Evolutionary conservation across 208 protist species (phyloP).

Genomic region (Naegleria fowleri): DNA sequence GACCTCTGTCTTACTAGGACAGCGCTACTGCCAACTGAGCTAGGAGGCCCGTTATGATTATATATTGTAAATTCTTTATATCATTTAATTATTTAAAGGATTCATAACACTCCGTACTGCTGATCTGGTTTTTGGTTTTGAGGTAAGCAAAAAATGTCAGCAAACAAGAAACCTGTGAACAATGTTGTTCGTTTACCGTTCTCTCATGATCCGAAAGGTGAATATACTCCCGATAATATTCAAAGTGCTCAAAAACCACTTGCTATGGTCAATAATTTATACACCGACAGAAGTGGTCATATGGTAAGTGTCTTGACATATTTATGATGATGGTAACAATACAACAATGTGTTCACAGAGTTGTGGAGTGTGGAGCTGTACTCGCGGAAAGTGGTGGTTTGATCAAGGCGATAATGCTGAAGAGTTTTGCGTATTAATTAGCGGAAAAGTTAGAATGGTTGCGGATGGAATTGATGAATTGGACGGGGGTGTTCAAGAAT

Average conservation of each 20-base stretch:
- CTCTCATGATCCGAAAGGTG: background rate
- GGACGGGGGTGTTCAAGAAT: background rate
- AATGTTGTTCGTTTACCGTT: background rate
- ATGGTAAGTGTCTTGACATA: background rate
- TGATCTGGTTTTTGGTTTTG: no score
- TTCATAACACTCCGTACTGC: no score
- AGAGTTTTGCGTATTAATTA: background rate
- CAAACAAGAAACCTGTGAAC: background rate
- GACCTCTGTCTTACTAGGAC: no score
- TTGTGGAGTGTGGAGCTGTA: background rate
- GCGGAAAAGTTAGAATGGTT: background rate
- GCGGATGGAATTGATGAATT: background rate
- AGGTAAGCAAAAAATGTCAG: background rate
- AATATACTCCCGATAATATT: conserved; percentile 1
- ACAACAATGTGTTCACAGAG: no score
- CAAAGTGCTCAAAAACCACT: background rate
- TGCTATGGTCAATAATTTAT: conserved; percentile 10
- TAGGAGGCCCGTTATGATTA: no score
- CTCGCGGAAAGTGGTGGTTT: background rate
- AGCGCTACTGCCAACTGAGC: no score
- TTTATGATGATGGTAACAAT: no score
- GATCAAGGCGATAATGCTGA: background rate
- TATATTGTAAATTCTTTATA: no score
- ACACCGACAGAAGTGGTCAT: background rate
- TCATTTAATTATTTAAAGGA: no score